Evolutionary conservation across 1,284 basidiomycete genomes (phyloP), one percentile per base, ranked within the genome.

Genomic region (Veloboletus limbatus): DNA sequence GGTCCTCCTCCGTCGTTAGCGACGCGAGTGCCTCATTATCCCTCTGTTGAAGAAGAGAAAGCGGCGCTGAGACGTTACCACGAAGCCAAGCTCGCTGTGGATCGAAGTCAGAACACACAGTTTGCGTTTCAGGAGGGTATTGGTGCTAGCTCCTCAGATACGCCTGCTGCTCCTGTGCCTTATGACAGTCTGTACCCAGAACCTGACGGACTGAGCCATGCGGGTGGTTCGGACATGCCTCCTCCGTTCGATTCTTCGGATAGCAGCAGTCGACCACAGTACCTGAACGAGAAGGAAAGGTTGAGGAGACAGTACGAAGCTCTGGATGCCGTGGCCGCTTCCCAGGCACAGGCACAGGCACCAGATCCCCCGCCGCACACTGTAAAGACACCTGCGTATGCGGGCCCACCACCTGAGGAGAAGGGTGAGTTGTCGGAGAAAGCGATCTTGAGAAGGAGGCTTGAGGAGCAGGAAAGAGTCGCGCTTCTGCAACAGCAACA

Each of bases 21-120:
- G 10, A 42, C 58, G 8, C 54, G 56, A 3, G 58, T 68, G 4
- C 76, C 74, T 18, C 72, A 74, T 21, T 79, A 78, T 52, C 67
- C 63, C 2, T 67, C 74, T 18, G 71, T 74, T 0, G 71, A 71
- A 71, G 72, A 77, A 50, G 78, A 80, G 66, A 89, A 89, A 58
- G 82, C 78, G 6, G 81, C 81, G 26, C 60, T 88, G 47, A 70
- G 65, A 52, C 73, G 81, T 42, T 90, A 87, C 57, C 73, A 84
- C 31, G 76, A 85, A 40, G 88, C 87, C 0, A 85, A 79, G 58
- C 71, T 69, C 37, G 86, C 87, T 4, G 88, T 88, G 6, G 77
- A 78, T 39, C 74, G 78, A 16, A 74, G 65, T 32, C 75, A 79
- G 47, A 60, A 60, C 37, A 53, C 57, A 0, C 63, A 69, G 21